Percentiles rank a stretch among this genome's conserved stretches.
Conservation (phyloP, 2,329 filamentous ascomycete species). For the Zymoseptoria brevis region DNA sequence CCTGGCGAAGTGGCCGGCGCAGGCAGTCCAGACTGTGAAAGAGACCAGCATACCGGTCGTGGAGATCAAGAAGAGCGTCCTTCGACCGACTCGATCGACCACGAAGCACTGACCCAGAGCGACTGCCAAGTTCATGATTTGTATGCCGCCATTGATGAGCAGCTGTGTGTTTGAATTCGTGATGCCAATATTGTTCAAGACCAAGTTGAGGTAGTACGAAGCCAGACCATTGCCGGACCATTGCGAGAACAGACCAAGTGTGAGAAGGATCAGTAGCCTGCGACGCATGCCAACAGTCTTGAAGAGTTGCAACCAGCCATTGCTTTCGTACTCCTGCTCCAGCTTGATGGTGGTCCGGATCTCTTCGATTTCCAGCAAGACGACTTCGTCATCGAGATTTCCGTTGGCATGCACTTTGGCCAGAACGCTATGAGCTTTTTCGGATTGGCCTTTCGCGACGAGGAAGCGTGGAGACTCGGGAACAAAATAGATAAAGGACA, state of each 20-base stretch:
- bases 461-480: constrained; percentile 56
- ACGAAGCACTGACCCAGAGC: constrained; percentile 39
- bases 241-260: constrained; percentile 50
- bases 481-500: constrained; percentile 43
- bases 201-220: constrained; percentile 34
- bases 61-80: constrained; percentile 31
- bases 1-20: constrained; percentile 20
- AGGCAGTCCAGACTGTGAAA: constrained; percentile 37
- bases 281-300: constrained; percentile 48
- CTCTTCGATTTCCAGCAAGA: constrained; percentile 43
- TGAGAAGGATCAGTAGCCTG: constrained; percentile 47
- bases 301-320: constrained; percentile 40
- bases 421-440: constrained; percentile 46
- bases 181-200: constrained; percentile 31
- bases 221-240: constrained; percentile 50
- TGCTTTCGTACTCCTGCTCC: constrained; percentile 42
- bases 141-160: constrained; percentile 43
- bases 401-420: constrained; percentile 47
- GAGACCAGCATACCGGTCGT: constrained; percentile 33
- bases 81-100: constrained; percentile 30
- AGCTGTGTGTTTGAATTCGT: constrained; percentile 31
- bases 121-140: constrained; percentile 54
- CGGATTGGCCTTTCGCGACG: constrained; percentile 43
- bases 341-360: constrained; percentile 43
- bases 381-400: constrained; percentile 38